Evolutionary conservation across 352 stramenopile genomes (phyloP), one percentile per base, ranked within the genome.

Genomic region (Globisporangium spiculum): DNA sequence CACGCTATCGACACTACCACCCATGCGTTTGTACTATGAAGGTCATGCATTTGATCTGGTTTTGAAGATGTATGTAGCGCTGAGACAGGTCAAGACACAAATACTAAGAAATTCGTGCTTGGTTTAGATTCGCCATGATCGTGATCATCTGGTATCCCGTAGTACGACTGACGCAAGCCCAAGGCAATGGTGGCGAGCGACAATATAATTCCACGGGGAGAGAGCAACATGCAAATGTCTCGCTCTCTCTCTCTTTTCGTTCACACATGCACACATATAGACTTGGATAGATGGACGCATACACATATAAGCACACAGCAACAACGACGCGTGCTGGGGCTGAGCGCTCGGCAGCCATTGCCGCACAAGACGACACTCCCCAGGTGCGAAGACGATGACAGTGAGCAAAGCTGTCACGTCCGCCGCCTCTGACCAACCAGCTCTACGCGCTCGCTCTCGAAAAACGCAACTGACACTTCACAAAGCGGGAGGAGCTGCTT

Each of bases 11-110:
- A 48, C 41, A n/a, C 16, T n/a, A n/a, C 8, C 4, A 41, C 50
- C n/a, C 22, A 32, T 48, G 55, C 55, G 46, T 30, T 18, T 48
- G 41, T 18, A 8, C 30, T 32, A 61, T 30, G 30, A 41, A 32
- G 12, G 10, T n/a, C 41, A 32, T 8, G 30, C 30, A 32, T 32
- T 32, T 32, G 30, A 32, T 32, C 30, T 32, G 30, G 44, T 63
- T 54, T 38, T 34, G 27, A 52, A n/a, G 6, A 24, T 24, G 67
- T 57, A 83, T 93, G 81, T 93, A 77, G 86, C 86, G 66, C 82
- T 92, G 84, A 94, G 86, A 94, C 86, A 94, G 86, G 86, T 94
- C 86, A 94, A 92, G 84, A 65, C 71, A 70, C 79, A 73, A 78
- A 86, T 83, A 91, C 73, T 74, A 71, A 59, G 50, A 50, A 78